phyloP scores from a whole-genome alignment of 1,139 yeast species.

The Scheffersomyces quercinus region DNA sequence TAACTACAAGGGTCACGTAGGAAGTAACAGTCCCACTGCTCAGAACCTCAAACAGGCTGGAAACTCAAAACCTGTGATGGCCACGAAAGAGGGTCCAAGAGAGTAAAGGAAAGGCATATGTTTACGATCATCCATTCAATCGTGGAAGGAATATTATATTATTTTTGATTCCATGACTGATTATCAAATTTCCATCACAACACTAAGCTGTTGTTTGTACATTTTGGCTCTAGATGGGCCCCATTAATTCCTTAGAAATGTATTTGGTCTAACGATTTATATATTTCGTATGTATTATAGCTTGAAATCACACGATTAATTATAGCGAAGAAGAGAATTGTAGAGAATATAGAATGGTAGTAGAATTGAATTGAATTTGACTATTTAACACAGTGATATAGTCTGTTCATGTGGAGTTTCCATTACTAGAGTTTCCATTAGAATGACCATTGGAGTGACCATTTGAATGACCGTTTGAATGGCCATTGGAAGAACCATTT shows the following conservation, averaged over 20 bases:
- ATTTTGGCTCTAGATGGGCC: background rate
- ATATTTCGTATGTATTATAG: slow-evolving; percentile 1
- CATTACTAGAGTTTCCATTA: background rate
- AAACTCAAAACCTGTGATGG: background rate
- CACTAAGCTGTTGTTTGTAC: background rate
- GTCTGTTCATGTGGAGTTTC: too few species aligned
- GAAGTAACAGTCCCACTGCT: background rate
- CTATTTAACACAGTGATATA: too few species aligned
- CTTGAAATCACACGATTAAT: slow-evolving; percentile 1
- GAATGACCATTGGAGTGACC: background rate
- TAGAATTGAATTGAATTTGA: too few species aligned
- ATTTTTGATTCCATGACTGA: too few species aligned
- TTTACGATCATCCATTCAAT: too few species aligned
- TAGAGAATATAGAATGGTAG: background rate
- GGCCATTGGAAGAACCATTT: slow-evolving; percentile 7
- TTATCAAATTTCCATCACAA: too few species aligned
- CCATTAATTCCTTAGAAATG: too few species aligned
- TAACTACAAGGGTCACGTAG: background rate
- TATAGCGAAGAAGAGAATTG: background rate
- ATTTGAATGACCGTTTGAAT: background rate
- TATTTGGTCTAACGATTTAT: background rate
- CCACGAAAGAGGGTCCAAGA: background rate
- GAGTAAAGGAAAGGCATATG: background rate
- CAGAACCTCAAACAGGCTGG: background rate
- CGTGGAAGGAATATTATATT: too few species aligned